Evolutionary conservation across 306 rosid genomes (phyloP), one percentile per base, ranked within the genome.

Genomic region (Trifolium subterraneum): DNA sequence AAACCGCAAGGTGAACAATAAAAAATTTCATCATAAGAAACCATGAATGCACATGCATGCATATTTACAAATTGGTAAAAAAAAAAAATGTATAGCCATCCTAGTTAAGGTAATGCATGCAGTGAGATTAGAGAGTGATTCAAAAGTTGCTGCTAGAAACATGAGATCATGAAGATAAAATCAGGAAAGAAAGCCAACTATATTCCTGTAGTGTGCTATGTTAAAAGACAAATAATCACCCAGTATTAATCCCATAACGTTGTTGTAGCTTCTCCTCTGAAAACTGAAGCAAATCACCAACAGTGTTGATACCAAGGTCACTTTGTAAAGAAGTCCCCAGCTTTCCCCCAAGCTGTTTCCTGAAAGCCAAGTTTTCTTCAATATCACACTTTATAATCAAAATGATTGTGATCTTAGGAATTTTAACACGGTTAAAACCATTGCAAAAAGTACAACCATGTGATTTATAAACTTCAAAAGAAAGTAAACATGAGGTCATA

Each of bases 281-380:
- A 89, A 93, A 93, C 78, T 83, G 86, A 70, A 93, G 80, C 64
- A 93, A 79, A 74, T 88, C 97, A 65, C 97, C 96, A 35, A 93
- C 93, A 8, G 94, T 91, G 59, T 81, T 89, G 80, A 90, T 83
- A 68, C 94, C 90, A 78, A 91, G 85, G 79, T 91, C 98, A 84
- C 76, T 86, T 79, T 91, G 91, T 85, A 93, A 75, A 19, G 94
- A 90, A 82, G 82, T 88, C 35, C 98, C 98, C 74, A 91, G 89
- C 91, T 93, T 93, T 78, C 98, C 98, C 22, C 98, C 98, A 64
- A 93, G 98, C 76, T 91, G 98, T 81, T 93, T 93, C 98, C 98
- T 93, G 90, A 52, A 77, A 70, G 54, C 50, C 75, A 80, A 55
- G 44, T 70, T 61, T 78, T 45, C 64, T 73, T 76, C 42, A 69